Conservation (phyloP, 371 early-diverging fungal genomes). For the Mortierella sp. region DNA sequence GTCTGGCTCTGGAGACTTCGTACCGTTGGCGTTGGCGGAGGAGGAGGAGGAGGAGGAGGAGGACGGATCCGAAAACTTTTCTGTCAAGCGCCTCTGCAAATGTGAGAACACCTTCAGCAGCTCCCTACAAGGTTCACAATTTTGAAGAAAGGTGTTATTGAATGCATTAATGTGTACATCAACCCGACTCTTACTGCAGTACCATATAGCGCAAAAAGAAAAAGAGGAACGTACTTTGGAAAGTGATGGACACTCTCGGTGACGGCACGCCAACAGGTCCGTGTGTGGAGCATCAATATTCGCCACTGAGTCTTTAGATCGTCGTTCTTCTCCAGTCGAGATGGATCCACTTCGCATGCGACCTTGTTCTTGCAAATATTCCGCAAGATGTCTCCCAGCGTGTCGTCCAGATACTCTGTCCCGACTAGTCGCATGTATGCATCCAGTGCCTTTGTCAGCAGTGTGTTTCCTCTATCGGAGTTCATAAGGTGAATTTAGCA, state of each 20-base stretch:
- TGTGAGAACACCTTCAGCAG: slow-evolving; percentile 63
- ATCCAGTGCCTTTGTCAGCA: slow-evolving; percentile 86
- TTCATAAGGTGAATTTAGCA: neutral
- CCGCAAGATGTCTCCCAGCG: slow-evolving; percentile 75
- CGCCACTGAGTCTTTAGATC: slow-evolving; percentile 63
- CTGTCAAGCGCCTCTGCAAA: slow-evolving; percentile 59
- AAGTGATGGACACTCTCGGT: slow-evolving; percentile 57
- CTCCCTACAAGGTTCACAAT: slow-evolving; percentile 4
- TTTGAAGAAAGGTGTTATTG: neutral
- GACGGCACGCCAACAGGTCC: slow-evolving; percentile 63
- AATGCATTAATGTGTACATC: neutral
- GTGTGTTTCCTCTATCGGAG: slow-evolving; percentile 77
- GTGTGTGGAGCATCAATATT: slow-evolving; percentile 57
- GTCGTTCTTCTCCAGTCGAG: slow-evolving; percentile 54
- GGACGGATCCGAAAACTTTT: slow-evolving; percentile 40
- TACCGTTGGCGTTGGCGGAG: neutral
- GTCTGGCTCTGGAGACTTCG: slow-evolving; percentile 19
- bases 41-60: neutral
- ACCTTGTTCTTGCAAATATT: slow-evolving; percentile 67
- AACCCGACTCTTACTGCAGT: neutral
- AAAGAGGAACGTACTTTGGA: slow-evolving; percentile 44
- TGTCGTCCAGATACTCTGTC: slow-evolving; percentile 76
- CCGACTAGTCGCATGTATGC: slow-evolving; percentile 87
- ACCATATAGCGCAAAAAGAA: neutral
- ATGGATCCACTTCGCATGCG: slow-evolving; percentile 75